These are phyloP conservation scores for Cryptomeria japonica DNA, from an alignment of 75 land plant species.

Conservation along the genomic window DNA sequence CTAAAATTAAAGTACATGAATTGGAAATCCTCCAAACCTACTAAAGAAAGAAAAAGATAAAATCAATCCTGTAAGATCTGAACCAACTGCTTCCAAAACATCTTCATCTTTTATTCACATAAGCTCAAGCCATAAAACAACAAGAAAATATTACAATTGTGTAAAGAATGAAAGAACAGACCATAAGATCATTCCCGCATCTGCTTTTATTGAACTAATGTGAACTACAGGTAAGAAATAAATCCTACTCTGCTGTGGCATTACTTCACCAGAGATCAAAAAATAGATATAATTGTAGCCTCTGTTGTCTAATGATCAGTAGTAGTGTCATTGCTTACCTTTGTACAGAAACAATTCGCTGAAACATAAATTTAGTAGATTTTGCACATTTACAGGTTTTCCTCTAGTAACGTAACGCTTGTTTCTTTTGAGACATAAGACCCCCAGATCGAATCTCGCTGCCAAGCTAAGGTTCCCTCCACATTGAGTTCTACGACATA, in stretches of 20 bases:
- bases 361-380: neutral
- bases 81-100: neutral
- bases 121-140: neutral
- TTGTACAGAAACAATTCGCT: neutral
- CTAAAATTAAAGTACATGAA: neutral
- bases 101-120: neutral
- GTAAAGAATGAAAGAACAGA: neutral
- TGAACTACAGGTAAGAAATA: neutral
- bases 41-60: neutral
- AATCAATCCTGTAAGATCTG: neutral
- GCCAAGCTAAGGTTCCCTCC: neutral
- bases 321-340: neutral
- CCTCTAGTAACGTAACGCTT: neutral
- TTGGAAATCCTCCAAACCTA: neutral
- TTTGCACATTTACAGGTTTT: neutral
- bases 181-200: neutral
- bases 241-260: neutral
- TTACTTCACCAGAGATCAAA: neutral
- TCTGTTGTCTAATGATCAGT: neutral
- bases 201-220: neutral
- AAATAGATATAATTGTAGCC: neutral
- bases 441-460: neutral
- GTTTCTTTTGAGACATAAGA: neutral
- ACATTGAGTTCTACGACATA: neutral
- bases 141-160: neutral